A percentile compares a stretch with the other conserved stretches of the same genome.
Evolutionary conservation across 2,329 filamentous ascomycete species (phyloP).

Genomic region (Kalmusia sp.): DNA sequence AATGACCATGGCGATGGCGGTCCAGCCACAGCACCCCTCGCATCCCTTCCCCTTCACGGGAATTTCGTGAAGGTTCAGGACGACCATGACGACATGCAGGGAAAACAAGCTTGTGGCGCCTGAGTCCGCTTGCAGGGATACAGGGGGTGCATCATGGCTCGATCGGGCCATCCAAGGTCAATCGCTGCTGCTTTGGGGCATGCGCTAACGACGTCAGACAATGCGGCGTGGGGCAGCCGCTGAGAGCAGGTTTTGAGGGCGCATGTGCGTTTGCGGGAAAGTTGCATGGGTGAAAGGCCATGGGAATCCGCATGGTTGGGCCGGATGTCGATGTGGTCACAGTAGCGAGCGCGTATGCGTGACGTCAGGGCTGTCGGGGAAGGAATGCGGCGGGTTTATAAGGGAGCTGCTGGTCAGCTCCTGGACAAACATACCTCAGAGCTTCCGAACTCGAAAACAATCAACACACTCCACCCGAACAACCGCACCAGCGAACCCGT

Average conservation of each 20-base stretch:
- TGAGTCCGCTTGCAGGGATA: conserved; percentile 13
- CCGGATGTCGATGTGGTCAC: conserved; percentile 1
- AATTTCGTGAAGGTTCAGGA: not conserved
- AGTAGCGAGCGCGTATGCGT: not conserved
- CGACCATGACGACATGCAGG: conserved; percentile 14
- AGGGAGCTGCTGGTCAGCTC: not conserved
- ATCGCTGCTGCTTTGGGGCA: conserved; percentile 23
- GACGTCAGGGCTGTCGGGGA: conserved; percentile 5
- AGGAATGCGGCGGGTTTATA: conserved; percentile 2
- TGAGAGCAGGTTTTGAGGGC: conserved; percentile 18
- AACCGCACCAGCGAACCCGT: not conserved
- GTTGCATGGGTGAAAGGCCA: not conserved
- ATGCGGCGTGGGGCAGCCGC: not conserved
- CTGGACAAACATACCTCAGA: not conserved
- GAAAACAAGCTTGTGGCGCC: conserved; percentile 25
- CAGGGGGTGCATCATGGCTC: conserved; percentile 12
- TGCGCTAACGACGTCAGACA: conserved; percentile 6
- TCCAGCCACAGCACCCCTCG: conserved; percentile 3
- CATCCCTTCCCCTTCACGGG: conserved; percentile 13
- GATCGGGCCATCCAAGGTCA: conserved; percentile 15
- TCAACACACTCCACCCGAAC: not conserved
- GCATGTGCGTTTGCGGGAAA: conserved; percentile 9
- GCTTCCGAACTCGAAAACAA: not conserved
- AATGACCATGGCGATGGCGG: not conserved
- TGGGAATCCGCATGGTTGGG: not conserved